Evolutionary conservation across 2,329 filamentous ascomycete genomes (phyloP), one percentile per base, ranked within the genome.

Genomic region (Aphanocladium album): DNA sequence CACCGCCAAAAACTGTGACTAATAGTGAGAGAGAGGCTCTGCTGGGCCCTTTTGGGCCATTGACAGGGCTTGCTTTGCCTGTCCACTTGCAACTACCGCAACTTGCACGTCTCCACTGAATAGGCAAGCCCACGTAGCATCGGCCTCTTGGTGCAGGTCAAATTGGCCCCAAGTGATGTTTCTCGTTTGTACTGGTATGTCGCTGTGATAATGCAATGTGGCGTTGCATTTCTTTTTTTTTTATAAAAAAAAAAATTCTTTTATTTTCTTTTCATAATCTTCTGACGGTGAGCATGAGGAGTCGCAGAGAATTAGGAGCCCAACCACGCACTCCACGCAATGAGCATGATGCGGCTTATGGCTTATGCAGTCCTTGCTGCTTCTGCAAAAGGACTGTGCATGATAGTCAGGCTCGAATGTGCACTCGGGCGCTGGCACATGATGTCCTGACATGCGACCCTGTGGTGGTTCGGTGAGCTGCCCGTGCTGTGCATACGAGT

Each of bases 71-170:
- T 21, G 19, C 25, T 23, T 21, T 35, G 37, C 5, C 49, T 51
- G 25, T 7, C 9, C 27, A 35, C 17, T 37, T 17, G n/a, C 41
- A 58, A 51, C 45, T 50, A 51, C 56, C 45, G 37, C 16, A 33
- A n/a, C 35, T 35, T 41, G 55, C 19, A 17, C 19, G 21, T 43
- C 45, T 50, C 55, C 55, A 58, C 55, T 25, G 33, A 49, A 41
- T 35, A 58, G 46, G 23, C 56, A 58, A 58, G 56, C 56, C 56
- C 56, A 58, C 56, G 56, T 58, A 43, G 56, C 46, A 58, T 58
- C 37, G 45, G 46, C 19, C 12, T 49, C 46, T 27, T 9, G 21
- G 5, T 49, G 46, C 46, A 49, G 21, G 46, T 49, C 12, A 25
- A 49, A 17, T 45, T 45, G 41, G 35, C 11, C 41, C 9, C n/a